These are phyloP conservation scores for Pichia pseudocactophila DNA, from an alignment of 805 yeast species.

Conservation along the genomic window DNA sequence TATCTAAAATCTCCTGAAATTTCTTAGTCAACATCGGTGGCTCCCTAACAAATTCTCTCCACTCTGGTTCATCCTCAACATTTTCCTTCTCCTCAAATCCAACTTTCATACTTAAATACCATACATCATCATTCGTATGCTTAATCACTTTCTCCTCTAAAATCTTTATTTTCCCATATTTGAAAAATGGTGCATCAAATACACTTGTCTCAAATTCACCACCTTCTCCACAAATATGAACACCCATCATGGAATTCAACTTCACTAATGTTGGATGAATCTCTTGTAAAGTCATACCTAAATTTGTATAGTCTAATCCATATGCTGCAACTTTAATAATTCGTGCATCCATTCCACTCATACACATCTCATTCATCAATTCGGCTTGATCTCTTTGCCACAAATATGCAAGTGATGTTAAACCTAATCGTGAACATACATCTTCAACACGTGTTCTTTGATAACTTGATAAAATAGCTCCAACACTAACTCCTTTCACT, in stretches of 20 bases:
- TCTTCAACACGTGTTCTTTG: constrained; percentile 91
- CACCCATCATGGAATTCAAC: constrained; percentile 60
- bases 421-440: constrained; percentile 67
- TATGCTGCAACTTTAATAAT: constrained; percentile 89
- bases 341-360: constrained; percentile 62
- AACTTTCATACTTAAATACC: constrained; percentile 51
- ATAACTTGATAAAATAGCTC: constrained; percentile 92
- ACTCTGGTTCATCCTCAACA: constrained; percentile 11
- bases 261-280: constrained; percentile 48
- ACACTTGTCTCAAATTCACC: constrained; percentile 96
- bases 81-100: constrained; percentile 28
- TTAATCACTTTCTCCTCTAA: constrained; percentile 31
- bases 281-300: constrained; percentile 60
- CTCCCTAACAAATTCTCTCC: constrained; percentile 12
- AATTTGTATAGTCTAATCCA: constrained; percentile 59
- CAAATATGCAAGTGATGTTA: constrained; percentile 63
- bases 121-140: constrained; percentile 60
- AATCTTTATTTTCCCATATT: constrained; percentile 39
- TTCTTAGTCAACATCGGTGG: constrained; percentile 35
- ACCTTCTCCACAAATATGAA: constrained; percentile 97
- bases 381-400: constrained; percentile 87
- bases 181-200: constrained; percentile 81
- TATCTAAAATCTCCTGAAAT: constrained; percentile 25
- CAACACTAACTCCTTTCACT: constrained; percentile 81
- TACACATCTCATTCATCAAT: constrained; percentile 75